phyloP scores from a whole-genome alignment of 1,284 basidiomycete genomes.

The Ceratobasidium sp. region DNA sequence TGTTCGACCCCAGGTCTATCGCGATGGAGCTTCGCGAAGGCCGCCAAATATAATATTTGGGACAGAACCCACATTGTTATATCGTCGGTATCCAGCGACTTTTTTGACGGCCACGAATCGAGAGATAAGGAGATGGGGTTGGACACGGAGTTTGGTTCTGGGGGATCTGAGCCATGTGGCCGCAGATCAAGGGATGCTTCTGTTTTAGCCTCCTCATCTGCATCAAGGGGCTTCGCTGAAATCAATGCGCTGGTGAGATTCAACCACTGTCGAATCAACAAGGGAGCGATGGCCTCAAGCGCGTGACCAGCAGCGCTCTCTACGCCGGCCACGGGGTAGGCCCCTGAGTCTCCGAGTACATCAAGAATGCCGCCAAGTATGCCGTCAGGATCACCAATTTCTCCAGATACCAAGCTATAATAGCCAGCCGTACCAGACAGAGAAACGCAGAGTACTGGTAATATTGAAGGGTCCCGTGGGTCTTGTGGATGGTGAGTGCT shows the following conservation, averaged over 20 bases:
- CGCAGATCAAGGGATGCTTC: too few species aligned
- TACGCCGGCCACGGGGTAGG: not conserved
- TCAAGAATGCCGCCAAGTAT: not conserved
- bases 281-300: not conserved
- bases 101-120: too few species aligned
- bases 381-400: constrained; percentile 4
- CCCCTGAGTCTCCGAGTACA: not conserved
- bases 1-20: too few species aligned
- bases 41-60: too few species aligned
- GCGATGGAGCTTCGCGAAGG: too few species aligned
- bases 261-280: constrained; percentile 19
- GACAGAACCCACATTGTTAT: too few species aligned
- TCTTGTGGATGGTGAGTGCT: constrained; percentile 12
- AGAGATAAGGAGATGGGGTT: too few species aligned
- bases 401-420: not conserved
- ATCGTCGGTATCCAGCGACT: too few species aligned
- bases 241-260: not conserved
- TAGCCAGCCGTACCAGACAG: constrained; percentile 3
- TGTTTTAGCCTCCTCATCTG: too few species aligned
- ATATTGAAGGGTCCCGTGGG: not conserved
- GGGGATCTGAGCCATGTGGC: too few species aligned
- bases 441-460: not conserved
- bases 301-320: not conserved
- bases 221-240: too few species aligned
- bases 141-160: too few species aligned